Evolutionary conservation across 331 rosid species (phyloP), one percentile per base, ranked within the genome.

Genomic region (Malus hybrid): DNA sequence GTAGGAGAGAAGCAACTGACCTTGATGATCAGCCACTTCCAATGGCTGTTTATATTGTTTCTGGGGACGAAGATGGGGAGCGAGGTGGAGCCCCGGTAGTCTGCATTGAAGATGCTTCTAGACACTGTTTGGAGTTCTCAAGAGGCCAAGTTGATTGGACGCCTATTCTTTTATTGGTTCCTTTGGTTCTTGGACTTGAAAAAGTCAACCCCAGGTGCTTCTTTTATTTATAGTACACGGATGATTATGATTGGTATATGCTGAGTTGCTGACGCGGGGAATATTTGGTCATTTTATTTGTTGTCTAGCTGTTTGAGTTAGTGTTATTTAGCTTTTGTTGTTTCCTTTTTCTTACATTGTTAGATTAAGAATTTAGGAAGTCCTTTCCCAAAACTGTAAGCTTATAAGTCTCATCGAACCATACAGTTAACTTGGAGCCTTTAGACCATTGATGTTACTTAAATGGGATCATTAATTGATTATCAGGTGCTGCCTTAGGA

Each of bases 21-120:
- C 80, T 62, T 81, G 88, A 80, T 85, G 80, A 80, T 48, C 93
- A 78, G 75, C 85, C 86, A 69, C 91, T 94, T 85, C 99, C 97
- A 12, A 88, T 94, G 95, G 97, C 97, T 71, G 62, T 94, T 64
- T 92, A 94, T 77, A 85, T 94, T 84, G 97, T 94, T 76, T 94
- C 99, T 60, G 99, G 99, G 73, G 99, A 94, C 57, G 97, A 92
- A 86, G 97, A 94, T 65, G 99, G 99, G 78, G 99, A 94, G 71
- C 85, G 99, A 33, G 99, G 99, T 78, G 99, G 97, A 67, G 99
- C 99, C 32, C 99, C 99, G 1, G 97, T 94, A 83, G 86, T 92
- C 61, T 92, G 96, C 83, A 78, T 90, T 73, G 97, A 90, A 71
- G 97, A 90, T 82, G 99, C 92, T 76, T 74, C 76, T 73, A 87